A percentile compares a stretch with the other conserved stretches of the same genome.
phyloP scores from a whole-genome alignment of 768 basidiomycete species.

The Tylopilus subfusipes region DNA sequence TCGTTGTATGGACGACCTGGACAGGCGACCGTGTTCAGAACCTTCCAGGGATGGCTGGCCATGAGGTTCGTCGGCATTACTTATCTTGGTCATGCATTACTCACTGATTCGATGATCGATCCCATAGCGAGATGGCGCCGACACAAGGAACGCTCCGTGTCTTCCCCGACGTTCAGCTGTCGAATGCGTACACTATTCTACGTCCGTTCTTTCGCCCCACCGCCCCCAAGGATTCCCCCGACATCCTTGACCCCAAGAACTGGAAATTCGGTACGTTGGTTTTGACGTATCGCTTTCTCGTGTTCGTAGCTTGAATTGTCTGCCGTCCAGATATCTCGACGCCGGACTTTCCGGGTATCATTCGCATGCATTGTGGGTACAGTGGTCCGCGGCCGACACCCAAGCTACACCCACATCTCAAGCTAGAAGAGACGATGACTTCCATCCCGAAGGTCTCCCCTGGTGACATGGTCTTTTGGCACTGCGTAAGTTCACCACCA shows the following conservation, averaged over 20 bases:
- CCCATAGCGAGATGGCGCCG: slow-evolving; percentile 57
- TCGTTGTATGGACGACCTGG: slow-evolving; percentile 60
- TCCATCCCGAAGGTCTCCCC: slow-evolving; percentile 68
- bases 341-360: slow-evolving; percentile 53
- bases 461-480: slow-evolving; percentile 80
- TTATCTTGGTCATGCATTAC: neutral
- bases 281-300: slow-evolving; percentile 7
- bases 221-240: slow-evolving; percentile 37
- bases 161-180: slow-evolving; percentile 61
- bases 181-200: slow-evolving; percentile 70
- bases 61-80: slow-evolving; percentile 45
- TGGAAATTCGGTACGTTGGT: slow-evolving; percentile 45
- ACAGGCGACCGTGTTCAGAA: slow-evolving; percentile 53
- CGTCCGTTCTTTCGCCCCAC: slow-evolving; percentile 70
- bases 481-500: slow-evolving; percentile 42
- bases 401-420: slow-evolving; percentile 62
- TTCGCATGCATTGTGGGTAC: slow-evolving; percentile 23
- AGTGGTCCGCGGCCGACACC: slow-evolving; percentile 48
- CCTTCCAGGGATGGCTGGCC: slow-evolving; percentile 78
- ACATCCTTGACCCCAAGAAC: slow-evolving; percentile 47
- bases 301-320: slow-evolving; percentile 8
- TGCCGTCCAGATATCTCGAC: slow-evolving; percentile 39
- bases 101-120: neutral
- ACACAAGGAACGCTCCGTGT: slow-evolving; percentile 67
- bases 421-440: slow-evolving; percentile 61